These are phyloP conservation scores for Marchantia paleacea DNA, from an alignment of 225 moss, liverwort and hornwort species.

Conservation along the genomic window DNA sequence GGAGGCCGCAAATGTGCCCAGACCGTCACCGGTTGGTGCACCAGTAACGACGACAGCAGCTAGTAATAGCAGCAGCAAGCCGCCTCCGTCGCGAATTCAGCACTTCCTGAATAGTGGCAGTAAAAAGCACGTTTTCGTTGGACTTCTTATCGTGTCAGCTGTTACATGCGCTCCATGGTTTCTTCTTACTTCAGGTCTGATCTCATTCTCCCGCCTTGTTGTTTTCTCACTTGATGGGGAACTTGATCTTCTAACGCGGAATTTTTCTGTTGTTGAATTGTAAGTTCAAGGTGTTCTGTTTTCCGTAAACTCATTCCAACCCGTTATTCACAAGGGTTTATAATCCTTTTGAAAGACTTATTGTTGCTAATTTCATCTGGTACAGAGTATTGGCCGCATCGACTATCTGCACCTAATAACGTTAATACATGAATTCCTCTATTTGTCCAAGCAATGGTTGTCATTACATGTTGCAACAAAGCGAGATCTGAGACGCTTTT, in stretches of 20 bases:
- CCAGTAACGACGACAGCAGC: slow-evolving; percentile 28
- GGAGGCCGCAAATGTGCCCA: slow-evolving; percentile 8
- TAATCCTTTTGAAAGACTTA: neutral
- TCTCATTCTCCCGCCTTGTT: neutral
- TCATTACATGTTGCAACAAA: too few relatives aligned
- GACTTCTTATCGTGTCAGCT: slow-evolving; percentile 64
- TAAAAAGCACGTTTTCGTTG: slow-evolving; percentile 79
- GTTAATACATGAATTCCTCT: too few relatives aligned
- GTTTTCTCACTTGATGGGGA: neutral
- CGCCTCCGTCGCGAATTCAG: slow-evolving; percentile 79
- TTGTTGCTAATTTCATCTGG: neutral
- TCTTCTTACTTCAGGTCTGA: slow-evolving; percentile 59
- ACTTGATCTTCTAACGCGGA: neutral
- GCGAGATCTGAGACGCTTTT: too few relatives aligned
- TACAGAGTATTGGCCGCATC: neutral
- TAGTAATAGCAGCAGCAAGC: slow-evolving; percentile 32
- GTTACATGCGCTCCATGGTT: slow-evolving; percentile 76
- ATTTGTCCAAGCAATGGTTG: too few relatives aligned
- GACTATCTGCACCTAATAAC: neutral
- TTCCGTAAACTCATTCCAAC: neutral
- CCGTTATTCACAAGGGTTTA: neutral
- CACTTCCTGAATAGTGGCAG: slow-evolving; percentile 80
- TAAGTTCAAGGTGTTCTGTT: neutral
- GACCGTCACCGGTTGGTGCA: slow-evolving; percentile 34
- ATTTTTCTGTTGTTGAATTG: neutral